Conservation (phyloP, 306 rosid genomes). For the Vicia faba region DNA sequence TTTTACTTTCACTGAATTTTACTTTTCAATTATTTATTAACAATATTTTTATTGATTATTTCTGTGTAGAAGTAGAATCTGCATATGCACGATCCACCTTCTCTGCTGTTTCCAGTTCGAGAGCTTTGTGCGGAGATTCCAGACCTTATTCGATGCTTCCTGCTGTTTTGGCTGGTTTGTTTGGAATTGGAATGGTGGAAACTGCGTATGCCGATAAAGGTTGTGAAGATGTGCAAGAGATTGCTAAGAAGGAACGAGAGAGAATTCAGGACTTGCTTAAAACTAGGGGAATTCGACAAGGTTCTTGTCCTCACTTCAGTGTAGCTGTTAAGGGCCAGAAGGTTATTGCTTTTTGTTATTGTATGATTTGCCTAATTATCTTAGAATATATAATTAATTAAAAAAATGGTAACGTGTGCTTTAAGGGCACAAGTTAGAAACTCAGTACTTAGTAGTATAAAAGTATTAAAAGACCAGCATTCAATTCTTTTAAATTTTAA, state of each 20-base stretch:
- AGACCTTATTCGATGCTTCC: conserved; percentile 37
- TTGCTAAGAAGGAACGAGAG: conserved; percentile 61
- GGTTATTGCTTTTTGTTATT: conserved; percentile 47
- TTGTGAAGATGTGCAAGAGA: conserved; percentile 57
- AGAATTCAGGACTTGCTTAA: conserved; percentile 56
- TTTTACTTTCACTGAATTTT: not conserved
- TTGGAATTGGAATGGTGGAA: conserved; percentile 58
- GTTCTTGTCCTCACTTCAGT: conserved; percentile 68
- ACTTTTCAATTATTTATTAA: not conserved
- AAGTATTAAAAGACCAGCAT: too few relatives aligned
- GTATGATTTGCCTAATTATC: not conserved
- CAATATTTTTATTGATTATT: not conserved
- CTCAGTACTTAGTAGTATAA: too few relatives aligned
- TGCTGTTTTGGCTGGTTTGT: conserved; percentile 49
- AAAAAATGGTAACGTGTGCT: not conserved
- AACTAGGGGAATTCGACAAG: conserved; percentile 52
- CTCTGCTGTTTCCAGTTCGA: conserved; percentile 39
- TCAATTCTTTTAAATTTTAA: too few relatives aligned
- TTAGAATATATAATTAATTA: too few relatives aligned
- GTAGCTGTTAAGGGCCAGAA: conserved; percentile 78
- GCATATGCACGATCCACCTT: conserved; percentile 23
- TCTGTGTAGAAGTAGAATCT: conserved; percentile 49
- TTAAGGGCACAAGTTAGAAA: too few relatives aligned
- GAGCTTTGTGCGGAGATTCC: conserved; percentile 26
- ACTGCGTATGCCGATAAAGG: conserved; percentile 57